Evolutionary conservation across 805 yeast species (phyloP).

Genomic region (Jamesozyma piceae): DNA sequence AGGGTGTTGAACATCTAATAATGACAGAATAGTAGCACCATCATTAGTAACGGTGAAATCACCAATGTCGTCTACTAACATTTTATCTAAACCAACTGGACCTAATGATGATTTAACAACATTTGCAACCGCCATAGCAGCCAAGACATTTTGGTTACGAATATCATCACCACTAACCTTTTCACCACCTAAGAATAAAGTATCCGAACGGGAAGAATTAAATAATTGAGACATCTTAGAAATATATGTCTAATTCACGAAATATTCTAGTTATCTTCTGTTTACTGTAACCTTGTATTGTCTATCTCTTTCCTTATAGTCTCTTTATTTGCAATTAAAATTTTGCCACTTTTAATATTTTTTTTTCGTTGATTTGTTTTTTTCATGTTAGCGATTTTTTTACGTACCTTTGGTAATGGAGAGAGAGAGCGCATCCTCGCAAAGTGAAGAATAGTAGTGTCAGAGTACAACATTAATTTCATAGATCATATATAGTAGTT

Average conservation of each 20-base stretch:
- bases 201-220: constrained; percentile 79
- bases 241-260: neutral
- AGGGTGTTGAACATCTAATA: constrained; percentile 95
- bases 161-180: constrained; percentile 93
- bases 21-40: constrained; percentile 89
- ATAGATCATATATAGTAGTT: no score
- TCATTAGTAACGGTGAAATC: constrained; percentile 98
- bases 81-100: constrained; percentile 96
- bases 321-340: neutral
- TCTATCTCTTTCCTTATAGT: neutral
- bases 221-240: constrained; percentile 51
- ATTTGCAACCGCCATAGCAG: constrained; percentile 78
- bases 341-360: constrained; percentile 1
- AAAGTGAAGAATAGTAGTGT: no score
- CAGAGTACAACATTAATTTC: no score
- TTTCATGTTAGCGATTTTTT: neutral
- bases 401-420: neutral
- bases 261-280: neutral
- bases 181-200: constrained; percentile 91
- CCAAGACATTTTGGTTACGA: constrained; percentile 90
- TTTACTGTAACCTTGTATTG: neutral
- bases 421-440: no score
- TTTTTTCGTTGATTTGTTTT: neutral
- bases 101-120: constrained; percentile 86
- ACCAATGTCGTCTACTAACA: constrained; percentile 98